phyloP scores from a whole-genome alignment of 441 rosid species.

The Jatropha multifida region DNA sequence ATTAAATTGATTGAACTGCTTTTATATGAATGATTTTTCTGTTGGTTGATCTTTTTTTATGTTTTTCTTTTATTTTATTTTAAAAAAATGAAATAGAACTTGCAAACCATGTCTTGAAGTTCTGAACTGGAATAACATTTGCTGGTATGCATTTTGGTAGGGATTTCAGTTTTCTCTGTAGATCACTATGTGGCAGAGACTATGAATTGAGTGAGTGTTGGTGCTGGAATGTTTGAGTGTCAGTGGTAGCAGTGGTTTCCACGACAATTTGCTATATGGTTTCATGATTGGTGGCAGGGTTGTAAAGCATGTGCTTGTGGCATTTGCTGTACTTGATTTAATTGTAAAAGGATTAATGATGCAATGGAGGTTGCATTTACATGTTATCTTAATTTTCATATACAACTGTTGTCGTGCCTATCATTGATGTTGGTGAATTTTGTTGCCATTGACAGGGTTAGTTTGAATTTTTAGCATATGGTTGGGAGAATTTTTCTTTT shows the following conservation, averaged over 20 bases:
- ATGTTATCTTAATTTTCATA: background rate
- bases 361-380: background rate
- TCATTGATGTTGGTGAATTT: background rate
- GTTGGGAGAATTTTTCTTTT: background rate
- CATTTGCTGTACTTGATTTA: background rate
- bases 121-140: no score
- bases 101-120: no score
- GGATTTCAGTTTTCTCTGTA: no score
- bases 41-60: no score
- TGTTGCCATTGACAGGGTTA: background rate
- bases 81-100: no score
- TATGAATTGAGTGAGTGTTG: background rate
- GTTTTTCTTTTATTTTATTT: no score
- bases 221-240: background rate
- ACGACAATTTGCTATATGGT: background rate
- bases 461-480: background rate
- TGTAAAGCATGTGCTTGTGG: background rate
- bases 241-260: background rate
- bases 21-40: no score
- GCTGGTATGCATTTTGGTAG: no score
- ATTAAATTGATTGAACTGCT: no score
- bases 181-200: background rate
- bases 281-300: background rate
- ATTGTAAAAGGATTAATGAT: background rate
- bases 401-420: background rate